A percentile compares a stretch with the other conserved stretches of the same genome.
Conservation (phyloP, 192 early-diverging fungal species). For the Podila epicladia region DNA sequence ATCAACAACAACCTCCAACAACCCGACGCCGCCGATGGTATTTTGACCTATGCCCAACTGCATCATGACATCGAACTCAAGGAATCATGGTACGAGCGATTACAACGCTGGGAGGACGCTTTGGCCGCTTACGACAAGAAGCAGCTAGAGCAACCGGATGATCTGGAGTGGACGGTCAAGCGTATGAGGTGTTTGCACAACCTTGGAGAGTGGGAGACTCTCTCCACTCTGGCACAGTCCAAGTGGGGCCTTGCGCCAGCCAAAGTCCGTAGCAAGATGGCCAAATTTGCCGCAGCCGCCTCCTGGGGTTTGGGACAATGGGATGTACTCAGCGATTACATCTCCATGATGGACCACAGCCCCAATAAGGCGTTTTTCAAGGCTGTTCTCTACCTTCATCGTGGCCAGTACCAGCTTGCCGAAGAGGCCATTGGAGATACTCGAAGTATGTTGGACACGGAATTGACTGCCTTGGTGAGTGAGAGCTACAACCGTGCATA, state of each 20-base stretch:
- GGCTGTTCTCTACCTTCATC: slow-evolving; percentile 84
- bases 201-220: slow-evolving; percentile 90
- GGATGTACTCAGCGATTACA: slow-evolving; percentile 89
- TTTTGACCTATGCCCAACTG: slow-evolving; percentile 89
- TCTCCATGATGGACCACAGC: slow-evolving; percentile 79
- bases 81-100: slow-evolving; percentile 92
- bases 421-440: slow-evolving; percentile 79
- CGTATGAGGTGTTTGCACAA: slow-evolving; percentile 94
- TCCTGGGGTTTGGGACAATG: slow-evolving; percentile 93
- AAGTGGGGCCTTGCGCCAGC: slow-evolving; percentile 71
- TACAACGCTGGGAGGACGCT: slow-evolving; percentile 95
- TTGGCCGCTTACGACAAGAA: slow-evolving; percentile 81
- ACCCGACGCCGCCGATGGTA: slow-evolving; percentile 95
- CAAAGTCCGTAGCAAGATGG: slow-evolving; percentile 77
- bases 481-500: slow-evolving; percentile 97
- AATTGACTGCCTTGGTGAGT: slow-evolving; percentile 85
- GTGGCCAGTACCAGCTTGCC: slow-evolving; percentile 77
- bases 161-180: slow-evolving; percentile 76
- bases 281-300: slow-evolving; percentile 87
- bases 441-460: slow-evolving; percentile 82
- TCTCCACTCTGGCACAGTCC: slow-evolving; percentile 83
- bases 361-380: slow-evolving; percentile 87
- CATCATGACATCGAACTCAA: slow-evolving; percentile 83
- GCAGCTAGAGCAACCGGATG: slow-evolving; percentile 77
- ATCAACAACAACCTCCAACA: slow-evolving; percentile 96